Percentiles rank a stretch among this genome's conserved stretches.
Evolutionary conservation across 2,329 filamentous ascomycete species (phyloP).

Genomic region (Hypoxylon sp.): DNA sequence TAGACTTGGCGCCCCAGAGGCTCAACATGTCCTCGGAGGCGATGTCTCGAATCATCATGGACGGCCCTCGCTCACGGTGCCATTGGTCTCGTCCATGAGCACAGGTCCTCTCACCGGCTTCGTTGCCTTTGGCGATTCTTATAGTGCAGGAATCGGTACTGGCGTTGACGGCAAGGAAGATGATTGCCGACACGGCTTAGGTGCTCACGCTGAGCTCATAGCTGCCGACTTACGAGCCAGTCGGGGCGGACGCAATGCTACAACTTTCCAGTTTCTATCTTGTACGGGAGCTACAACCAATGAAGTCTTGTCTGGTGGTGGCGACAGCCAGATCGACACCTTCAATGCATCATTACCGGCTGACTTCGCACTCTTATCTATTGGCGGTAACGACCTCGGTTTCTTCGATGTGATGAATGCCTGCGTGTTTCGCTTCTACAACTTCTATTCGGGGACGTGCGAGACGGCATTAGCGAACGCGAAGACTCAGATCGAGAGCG

Average conservation of each 20-base stretch:
- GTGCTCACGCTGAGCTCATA: conserved; percentile 61
- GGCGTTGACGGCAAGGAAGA: conserved; percentile 59
- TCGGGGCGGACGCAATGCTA: conserved; percentile 48
- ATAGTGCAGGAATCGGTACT: conserved; percentile 65
- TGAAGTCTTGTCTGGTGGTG: conserved; percentile 57
- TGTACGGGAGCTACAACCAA: conserved; percentile 62
- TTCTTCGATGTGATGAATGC: conserved; percentile 67
- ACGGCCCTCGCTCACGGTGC: conserved; percentile 14
- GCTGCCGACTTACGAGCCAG: conserved; percentile 55
- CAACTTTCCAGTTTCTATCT: conserved; percentile 62
- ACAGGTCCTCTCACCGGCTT: conserved; percentile 52
- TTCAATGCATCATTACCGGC: conserved; percentile 57
- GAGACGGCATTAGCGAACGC: conserved; percentile 57
- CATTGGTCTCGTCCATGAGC: conserved; percentile 1
- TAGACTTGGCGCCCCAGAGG: conserved; percentile 24
- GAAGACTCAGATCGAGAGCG: conserved; percentile 54
- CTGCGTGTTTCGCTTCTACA: conserved; percentile 66
- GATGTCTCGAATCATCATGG: conserved; percentile 4
- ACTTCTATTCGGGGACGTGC: conserved; percentile 64
- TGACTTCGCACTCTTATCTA: conserved; percentile 63
- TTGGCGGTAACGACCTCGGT: conserved; percentile 65
- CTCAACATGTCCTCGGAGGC: conserved; percentile 39
- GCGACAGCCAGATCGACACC: conserved; percentile 59
- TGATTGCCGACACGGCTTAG: conserved; percentile 59
- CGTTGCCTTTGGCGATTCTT: conserved; percentile 63